Conservation (phyloP, 164 flowering plant species). For the Cinnamomum chago region DNA sequence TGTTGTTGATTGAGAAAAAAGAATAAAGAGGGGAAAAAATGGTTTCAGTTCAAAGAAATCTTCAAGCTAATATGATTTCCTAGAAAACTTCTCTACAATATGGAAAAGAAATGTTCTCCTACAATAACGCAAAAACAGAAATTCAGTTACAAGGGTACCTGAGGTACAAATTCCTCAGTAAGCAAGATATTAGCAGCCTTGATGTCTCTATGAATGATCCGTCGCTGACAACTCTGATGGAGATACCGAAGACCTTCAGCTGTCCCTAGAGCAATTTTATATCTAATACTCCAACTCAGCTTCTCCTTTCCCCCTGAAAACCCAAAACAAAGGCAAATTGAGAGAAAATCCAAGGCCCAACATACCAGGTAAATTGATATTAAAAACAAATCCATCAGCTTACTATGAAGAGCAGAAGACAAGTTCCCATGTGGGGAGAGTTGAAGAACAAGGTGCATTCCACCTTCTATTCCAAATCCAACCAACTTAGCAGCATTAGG, state of each 20-base stretch:
- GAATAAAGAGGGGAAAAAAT: not conserved
- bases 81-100: not conserved
- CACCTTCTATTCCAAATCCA: conserved; percentile 94
- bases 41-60: not conserved
- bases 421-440: conserved; percentile 89
- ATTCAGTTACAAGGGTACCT: conserved; percentile 35
- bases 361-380: not conserved
- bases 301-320: conserved; percentile 52
- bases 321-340: not conserved
- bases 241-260: conserved; percentile 85
- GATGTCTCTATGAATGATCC: conserved; percentile 92
- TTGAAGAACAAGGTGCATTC: conserved; percentile 87
- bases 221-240: conserved; percentile 77
- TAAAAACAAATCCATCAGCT: conserved; percentile 9
- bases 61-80: not conserved
- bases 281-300: conserved; percentile 60
- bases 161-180: conserved; percentile 76
- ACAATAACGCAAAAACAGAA: not conserved
- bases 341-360: not conserved
- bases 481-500: conserved; percentile 79
- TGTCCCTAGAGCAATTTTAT: conserved; percentile 71
- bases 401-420: conserved; percentile 70
- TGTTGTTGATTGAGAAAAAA: not conserved
- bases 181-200: conserved; percentile 90
- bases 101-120: not conserved